These are phyloP conservation scores for Venturia pyrina DNA, from an alignment of 2,329 filamentous ascomycete genomes.

Conservation along the genomic window DNA sequence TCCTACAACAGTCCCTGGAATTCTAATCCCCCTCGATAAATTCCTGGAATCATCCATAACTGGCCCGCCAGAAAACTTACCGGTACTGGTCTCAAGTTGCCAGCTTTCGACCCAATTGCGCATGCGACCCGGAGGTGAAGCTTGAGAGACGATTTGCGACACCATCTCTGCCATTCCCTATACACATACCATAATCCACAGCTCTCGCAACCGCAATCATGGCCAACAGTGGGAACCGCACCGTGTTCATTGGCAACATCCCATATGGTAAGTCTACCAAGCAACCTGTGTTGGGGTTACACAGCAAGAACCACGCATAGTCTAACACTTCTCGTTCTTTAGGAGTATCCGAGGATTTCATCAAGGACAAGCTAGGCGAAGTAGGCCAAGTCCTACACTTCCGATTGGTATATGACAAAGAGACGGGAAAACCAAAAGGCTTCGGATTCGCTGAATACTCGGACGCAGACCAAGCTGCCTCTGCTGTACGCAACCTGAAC, in stretches of 20 bases:
- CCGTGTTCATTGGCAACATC: constrained; percentile 79
- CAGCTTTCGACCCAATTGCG: not conserved
- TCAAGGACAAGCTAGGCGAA: constrained; percentile 83
- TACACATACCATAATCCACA: not conserved
- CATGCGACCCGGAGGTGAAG: not conserved
- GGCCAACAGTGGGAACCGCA: constrained; percentile 28
- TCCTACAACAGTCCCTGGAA: not conserved
- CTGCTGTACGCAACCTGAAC: constrained; percentile 89
- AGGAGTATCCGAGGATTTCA: constrained; percentile 95
- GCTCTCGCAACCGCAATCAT: not conserved
- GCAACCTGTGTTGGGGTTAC: constrained; percentile 1
- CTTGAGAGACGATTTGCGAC: not conserved
- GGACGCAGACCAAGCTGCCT: constrained; percentile 83
- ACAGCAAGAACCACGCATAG: not conserved
- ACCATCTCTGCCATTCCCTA: not conserved
- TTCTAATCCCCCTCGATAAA: not conserved
- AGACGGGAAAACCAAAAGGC: constrained; percentile 88
- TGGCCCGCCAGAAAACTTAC: not conserved
- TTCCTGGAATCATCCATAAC: not conserved
- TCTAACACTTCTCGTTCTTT: constrained; percentile 15
- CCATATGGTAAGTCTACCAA: constrained; percentile 54
- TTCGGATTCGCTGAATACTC: constrained; percentile 96
- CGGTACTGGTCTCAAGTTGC: not conserved
- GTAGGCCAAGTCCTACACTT: constrained; percentile 88
- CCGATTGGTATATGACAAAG: constrained; percentile 86